These are phyloP conservation scores for Blastocystis hominis DNA, from an alignment of 352 stramenopile genomes.

Conservation along the genomic window DNA sequence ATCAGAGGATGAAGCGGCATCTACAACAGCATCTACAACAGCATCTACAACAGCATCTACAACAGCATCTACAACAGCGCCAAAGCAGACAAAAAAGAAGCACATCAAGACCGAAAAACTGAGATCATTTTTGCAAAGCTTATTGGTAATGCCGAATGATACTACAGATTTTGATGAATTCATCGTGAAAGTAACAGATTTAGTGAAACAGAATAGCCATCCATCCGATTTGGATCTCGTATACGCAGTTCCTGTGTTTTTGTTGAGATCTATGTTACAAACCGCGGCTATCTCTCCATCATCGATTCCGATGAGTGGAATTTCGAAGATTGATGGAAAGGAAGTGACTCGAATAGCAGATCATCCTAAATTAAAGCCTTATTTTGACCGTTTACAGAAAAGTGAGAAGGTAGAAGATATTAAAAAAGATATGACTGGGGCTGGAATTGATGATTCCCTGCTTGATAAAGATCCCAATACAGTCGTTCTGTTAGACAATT, in stretches of 20 bases:
- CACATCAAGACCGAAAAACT: slow-evolving; percentile 16
- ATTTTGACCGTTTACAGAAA: slow-evolving; percentile 29
- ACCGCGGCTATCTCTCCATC: background rate
- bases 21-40: no score
- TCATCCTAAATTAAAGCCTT: slow-evolving; percentile 28
- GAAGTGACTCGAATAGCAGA: slow-evolving; percentile 36
- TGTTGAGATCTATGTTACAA: slow-evolving; percentile 13
- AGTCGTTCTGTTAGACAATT: slow-evolving; percentile 24
- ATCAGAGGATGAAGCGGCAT: background rate
- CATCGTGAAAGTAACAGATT: background rate
- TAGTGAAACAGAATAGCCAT: slow-evolving; percentile 10
- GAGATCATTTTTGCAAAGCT: background rate
- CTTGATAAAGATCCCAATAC: slow-evolving; percentile 29
- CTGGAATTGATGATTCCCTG: background rate
- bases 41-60: no score
- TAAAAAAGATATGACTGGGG: slow-evolving; percentile 1
- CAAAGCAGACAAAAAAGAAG: background rate
- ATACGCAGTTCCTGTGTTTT: slow-evolving; percentile 24
- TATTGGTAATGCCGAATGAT: background rate
- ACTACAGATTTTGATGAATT: background rate
- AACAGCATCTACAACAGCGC: no score
- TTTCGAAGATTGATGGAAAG: slow-evolving; percentile 26
- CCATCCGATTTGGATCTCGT: slow-evolving; percentile 14
- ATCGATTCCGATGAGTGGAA: background rate
- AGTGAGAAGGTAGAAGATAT: slow-evolving; percentile 6